Base-by-base conservation (phyloP, 1,284 basidiomycete genomes). In the Ustilago sp. region DNA sequence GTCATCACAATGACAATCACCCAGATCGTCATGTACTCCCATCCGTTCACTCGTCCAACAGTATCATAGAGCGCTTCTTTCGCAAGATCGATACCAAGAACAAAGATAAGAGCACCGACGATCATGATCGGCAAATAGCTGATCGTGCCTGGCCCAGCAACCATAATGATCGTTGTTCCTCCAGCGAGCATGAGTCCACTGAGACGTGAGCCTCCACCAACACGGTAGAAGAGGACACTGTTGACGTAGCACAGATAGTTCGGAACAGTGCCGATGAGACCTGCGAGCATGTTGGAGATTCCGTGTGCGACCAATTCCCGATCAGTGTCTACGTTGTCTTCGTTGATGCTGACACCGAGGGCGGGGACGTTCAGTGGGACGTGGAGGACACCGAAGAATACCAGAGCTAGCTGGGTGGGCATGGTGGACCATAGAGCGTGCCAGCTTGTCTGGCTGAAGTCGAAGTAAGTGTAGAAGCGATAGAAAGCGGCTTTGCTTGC, bases 11-110 rank as follows among this genome's bases (percentile, higher is more conserved):
- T 88, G 88, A 87, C 72, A 68, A 88, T 88, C 36, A 87, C 87
- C 87, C 88, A 88, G 66, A 90, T 90, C 11, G 89, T 90, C 38
- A 88, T 76, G 68, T 87, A 89, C 87, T 88, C 88, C 73, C 84
- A 81, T 28, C 76, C 66, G 45, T 83, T 85, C 41, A 95, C 94
- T 19, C 95, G 91, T 84, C 94, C 90, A 52, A 94, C 89, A 4
- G 95, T 97, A 87, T 99, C 96, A 94, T 95, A 98, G 4, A 98
- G 87, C 0, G 96, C 95, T 84, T 88, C 96, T 83, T 96, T 96
- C 36, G 94, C 91, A 35, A 99, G 90, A 80, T 99, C 96, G 69
- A 98, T 91, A 0, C 96, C 96, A 31, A 99, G 90, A 11, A 98
- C 94, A 79, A 95, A 96, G 82, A 99, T 98, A 67, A 99, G 89